Evolutionary conservation across 768 basidiomycete genomes (phyloP), one percentile per base, ranked within the genome.

Genomic region (Suillus paluster): DNA sequence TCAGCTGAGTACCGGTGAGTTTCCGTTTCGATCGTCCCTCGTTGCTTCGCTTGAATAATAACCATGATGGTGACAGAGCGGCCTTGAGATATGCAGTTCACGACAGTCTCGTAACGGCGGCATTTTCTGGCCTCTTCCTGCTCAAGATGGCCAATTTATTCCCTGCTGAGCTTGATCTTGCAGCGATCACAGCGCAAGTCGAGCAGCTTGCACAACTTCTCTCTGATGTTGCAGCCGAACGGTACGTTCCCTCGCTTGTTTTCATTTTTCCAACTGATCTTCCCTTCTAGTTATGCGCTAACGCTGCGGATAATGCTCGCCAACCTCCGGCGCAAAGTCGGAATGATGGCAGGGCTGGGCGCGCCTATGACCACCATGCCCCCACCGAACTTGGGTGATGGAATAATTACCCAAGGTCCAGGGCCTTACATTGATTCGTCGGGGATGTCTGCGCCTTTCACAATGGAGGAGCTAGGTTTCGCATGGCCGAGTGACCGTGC

Each of bases 81-180:
- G 91, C 94, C n/a, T 84, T 95, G 57, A 86, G 92, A 57, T 96
- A 96, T 74, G 93, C 95, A 1, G 93, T 96, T 17, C 95, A 97
- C 71, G 95, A 97, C 75, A 91, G 87, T 67, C 87, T 97, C 61
- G 94, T 95, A 60, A 95, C 91, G 2, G 90, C 93, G 41, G 91
- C 94, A 10, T 96, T 97, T 76, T 92, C 93, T 17, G 94, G 92
- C 10, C 82, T 97, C 23, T 97, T 95, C 80, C 80, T 96, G 27
- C 83, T 97, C 61, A 97, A 97, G 78, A 95, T 97, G 90, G 95
- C 95, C 60, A 92, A 90, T 70, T 84, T 97, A 36, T 97, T 96
- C 81, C 94, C 94, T 0, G 78, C 86, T 15, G 92, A 95, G 68
- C 78, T 96, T 53, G 92, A 96, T 71, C 77, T 96, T 33, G 82